Base-by-base conservation (phyloP, 331 rosid genomes). In the Erythrophleum ivorense region DNA sequence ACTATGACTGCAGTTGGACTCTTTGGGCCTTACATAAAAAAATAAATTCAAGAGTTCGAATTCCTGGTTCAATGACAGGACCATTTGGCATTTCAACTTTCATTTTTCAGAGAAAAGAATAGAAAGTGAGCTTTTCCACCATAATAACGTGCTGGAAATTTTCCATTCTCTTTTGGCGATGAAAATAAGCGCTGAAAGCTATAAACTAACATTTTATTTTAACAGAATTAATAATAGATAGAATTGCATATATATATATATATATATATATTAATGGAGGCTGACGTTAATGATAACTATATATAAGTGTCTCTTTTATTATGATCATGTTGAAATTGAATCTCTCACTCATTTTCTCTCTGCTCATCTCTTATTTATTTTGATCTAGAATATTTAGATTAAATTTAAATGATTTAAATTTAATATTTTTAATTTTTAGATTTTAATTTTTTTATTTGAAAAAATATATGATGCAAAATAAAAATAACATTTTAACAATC, bases 201-300 rank as follows among this genome's bases (percentile, higher is more conserved):
- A 60, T 0, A 4, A 19, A 58, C 18, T 29, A 24, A 62, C 9
- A 31, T 31, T 24, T 21, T 58, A 57, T 19, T 57, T 19, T 62
- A 13, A 31, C n/a, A 36, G 15, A 38, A 36, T 38, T 8, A 65
- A 38, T 15, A 2, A 43, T 40, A 16, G 3, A 0, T 9, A 66
- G 50, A 18, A 66, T 66, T 1, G 50, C n/a, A 38, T 16, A 6
- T 9, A 16, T 8, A 48, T 16, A 77, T 59, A 29, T 36, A 4
- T n/a, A 10, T n/a, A 15, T 0, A 52, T 3, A 2, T 3, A 40
- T 6, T 40, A 12, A 75, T 1, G 8, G 45, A 24, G 18, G 29
- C 7, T 59, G 55, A 78, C 57, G 66, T 62, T 60, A 80, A 49
- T 36, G 34, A 80, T 66, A 14, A 38, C 40, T 5, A 12, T 62